A percentile compares a stretch with the other conserved stretches of the same genome.
Conservation (phyloP, 371 early-diverging fungal genomes). For the Synchytrium microbalum region DNA sequence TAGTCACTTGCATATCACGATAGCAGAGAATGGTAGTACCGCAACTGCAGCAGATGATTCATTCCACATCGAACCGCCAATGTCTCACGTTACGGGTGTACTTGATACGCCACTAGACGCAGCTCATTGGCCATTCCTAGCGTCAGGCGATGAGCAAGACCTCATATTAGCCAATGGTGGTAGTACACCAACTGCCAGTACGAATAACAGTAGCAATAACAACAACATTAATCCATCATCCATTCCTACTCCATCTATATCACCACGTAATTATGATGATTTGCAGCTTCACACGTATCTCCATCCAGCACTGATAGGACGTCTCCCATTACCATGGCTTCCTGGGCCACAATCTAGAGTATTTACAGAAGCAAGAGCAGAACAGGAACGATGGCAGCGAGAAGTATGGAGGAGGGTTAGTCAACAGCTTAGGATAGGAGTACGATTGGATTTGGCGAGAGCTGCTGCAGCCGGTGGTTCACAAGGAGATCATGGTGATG, state of each 20-base stretch:
- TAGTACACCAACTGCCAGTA: too few species aligned
- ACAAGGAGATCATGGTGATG: not conserved
- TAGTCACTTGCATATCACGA: not conserved
- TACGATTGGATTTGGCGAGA: constrained; percentile 9
- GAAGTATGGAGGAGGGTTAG: constrained; percentile 23
- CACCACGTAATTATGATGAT: constrained; percentile 28
- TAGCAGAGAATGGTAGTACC: not conserved
- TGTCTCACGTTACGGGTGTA: constrained; percentile 35
- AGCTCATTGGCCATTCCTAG: constrained; percentile 1
- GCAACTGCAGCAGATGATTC: not conserved
- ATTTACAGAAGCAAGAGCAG: constrained; percentile 23
- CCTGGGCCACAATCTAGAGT: constrained; percentile 20
- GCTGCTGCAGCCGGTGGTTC: not conserved
- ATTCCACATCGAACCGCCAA: constrained; percentile 34
- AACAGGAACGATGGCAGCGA: constrained; percentile 22
- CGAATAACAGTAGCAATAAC: not conserved
- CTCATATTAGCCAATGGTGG: not conserved
- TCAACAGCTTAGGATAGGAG: constrained; percentile 25
- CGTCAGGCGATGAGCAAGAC: not conserved
- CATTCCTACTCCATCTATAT: constrained; percentile 13
- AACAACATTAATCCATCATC: too few species aligned
- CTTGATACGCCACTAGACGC: constrained; percentile 33
- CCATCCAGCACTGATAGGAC: constrained; percentile 41
- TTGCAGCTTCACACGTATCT: constrained; percentile 30
- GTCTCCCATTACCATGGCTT: constrained; percentile 37